Conservation (phyloP, 1,284 basidiomycete species). For the Rhodotorula sp. region DNA sequence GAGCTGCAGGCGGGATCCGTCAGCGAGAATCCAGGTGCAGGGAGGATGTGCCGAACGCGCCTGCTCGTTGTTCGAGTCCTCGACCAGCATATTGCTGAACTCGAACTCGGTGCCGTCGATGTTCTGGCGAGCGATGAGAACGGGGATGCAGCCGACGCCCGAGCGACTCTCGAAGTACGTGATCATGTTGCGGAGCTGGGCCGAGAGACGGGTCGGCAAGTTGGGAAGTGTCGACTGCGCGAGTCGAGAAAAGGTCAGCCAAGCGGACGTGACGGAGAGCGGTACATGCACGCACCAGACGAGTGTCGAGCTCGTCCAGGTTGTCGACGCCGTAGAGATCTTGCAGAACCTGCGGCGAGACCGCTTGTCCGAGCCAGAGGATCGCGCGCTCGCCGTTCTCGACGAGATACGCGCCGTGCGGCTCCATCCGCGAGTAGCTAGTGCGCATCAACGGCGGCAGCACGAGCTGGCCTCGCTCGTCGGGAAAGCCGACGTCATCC, state of each 20-base stretch:
- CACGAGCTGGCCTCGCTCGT: conserved; percentile 59
- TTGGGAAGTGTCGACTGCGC: conserved; percentile 67
- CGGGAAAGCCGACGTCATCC: conserved; percentile 68
- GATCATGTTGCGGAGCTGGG: conserved; percentile 81
- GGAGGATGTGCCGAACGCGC: conserved; percentile 62
- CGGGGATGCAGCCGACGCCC: conserved; percentile 61
- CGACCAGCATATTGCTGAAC: conserved; percentile 93
- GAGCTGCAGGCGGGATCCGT: conserved; percentile 57
- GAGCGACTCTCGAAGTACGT: conserved; percentile 65
- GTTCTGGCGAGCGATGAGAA: conserved; percentile 85
- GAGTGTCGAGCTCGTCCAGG: conserved; percentile 67
- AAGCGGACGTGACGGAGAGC: background rate
- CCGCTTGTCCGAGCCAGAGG: conserved; percentile 84
- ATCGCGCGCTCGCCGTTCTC: conserved; percentile 90
- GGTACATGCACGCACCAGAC: conserved; percentile 59
- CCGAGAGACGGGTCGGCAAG: conserved; percentile 73
- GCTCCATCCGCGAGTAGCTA: conserved; percentile 84
- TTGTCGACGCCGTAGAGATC: conserved; percentile 87
- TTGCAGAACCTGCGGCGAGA: conserved; percentile 74
- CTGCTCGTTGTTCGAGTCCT: conserved; percentile 94
- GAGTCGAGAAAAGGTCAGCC: background rate
- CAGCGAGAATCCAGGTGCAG: background rate
- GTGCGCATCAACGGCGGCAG: conserved; percentile 79
- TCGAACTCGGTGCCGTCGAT: conserved; percentile 92
- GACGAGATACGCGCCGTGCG: conserved; percentile 85